phyloP scores from a whole-genome alignment of 331 rosid species.

The Saraca asoca region DNA sequence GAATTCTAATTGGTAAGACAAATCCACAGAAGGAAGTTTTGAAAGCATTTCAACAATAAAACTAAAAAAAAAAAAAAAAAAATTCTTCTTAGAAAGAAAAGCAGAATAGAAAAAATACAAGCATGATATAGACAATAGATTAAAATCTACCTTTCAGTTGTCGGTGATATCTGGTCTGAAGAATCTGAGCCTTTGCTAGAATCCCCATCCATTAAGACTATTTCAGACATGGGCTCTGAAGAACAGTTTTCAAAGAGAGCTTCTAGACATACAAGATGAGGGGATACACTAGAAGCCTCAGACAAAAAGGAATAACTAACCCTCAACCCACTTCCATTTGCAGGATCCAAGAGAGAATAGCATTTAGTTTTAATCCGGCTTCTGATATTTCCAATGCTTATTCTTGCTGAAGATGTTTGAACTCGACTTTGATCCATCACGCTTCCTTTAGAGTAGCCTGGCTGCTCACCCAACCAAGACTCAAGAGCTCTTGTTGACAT shows the following conservation, averaged over 20 bases:
- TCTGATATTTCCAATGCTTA: conserved; percentile 72
- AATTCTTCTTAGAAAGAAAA: neutral
- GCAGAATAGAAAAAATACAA: conserved; percentile 21
- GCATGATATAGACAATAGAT: conserved; percentile 14
- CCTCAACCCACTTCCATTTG: conserved; percentile 85
- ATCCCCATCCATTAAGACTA: conserved; percentile 67
- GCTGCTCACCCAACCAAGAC: conserved; percentile 87
- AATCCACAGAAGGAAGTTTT: neutral
- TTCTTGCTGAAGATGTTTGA: conserved; percentile 76
- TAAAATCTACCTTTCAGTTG: conserved; percentile 61
- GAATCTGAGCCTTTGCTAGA: conserved; percentile 54
- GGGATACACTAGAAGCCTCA: conserved; percentile 66
- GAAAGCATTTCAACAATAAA: conserved; percentile 15
- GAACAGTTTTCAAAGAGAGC: conserved; percentile 78
- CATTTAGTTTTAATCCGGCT: conserved; percentile 64
- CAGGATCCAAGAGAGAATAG: conserved; percentile 73
- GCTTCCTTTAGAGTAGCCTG: conserved; percentile 53
- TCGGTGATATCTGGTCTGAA: conserved; percentile 41
- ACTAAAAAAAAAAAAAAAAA: too few relatives aligned
- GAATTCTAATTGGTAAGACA: neutral
- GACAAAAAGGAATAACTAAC: conserved; percentile 84
- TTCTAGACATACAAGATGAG: conserved; percentile 76
- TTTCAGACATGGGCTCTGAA: conserved; percentile 61
- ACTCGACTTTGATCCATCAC: conserved; percentile 51
- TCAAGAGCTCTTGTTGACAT: conserved; percentile 82